phyloP scores from a whole-genome alignment of 805 yeast genomes.

The Candida fluviatilis region DNA sequence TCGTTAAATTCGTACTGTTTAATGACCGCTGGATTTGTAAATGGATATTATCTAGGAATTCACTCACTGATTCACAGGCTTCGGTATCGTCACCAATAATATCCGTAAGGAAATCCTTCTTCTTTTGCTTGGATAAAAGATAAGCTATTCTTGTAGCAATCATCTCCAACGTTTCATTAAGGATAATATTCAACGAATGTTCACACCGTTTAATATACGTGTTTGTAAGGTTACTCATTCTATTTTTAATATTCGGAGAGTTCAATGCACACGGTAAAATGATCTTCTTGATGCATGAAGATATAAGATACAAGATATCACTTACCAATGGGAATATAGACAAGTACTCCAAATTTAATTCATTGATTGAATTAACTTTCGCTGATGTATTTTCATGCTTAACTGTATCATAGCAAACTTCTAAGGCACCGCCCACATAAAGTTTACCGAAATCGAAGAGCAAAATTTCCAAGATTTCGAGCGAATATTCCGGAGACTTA shows the following conservation, averaged over 20 bases:
- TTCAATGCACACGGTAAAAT: slow-evolving; percentile 70
- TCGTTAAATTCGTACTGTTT: slow-evolving; percentile 41
- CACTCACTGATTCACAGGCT: slow-evolving; percentile 62
- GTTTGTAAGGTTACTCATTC: slow-evolving; percentile 61
- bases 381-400: slow-evolving; percentile 29
- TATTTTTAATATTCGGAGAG: slow-evolving; percentile 51
- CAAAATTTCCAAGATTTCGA: slow-evolving; percentile 64
- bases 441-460: slow-evolving; percentile 67
- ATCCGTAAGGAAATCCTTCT: slow-evolving; percentile 60
- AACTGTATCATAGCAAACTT: slow-evolving; percentile 53
- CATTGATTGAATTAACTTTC: slow-evolving; percentile 18
- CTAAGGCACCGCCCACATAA: slow-evolving; percentile 73
- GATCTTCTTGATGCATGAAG: slow-evolving; percentile 70
- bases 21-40: slow-evolving; percentile 35
- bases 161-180: slow-evolving; percentile 54
- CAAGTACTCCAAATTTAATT: slow-evolving; percentile 45
- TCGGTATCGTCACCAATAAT: slow-evolving; percentile 59
- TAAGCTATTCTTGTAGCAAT: slow-evolving; percentile 46
- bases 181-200: slow-evolving; percentile 56
- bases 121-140: slow-evolving; percentile 60
- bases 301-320: slow-evolving; percentile 59
- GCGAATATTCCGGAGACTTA: slow-evolving; percentile 56
- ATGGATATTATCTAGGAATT: slow-evolving; percentile 44
- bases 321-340: slow-evolving; percentile 48
- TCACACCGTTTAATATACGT: slow-evolving; percentile 59